phyloP scores from a whole-genome alignment of 1,139 yeast genomes.

The Suhomyces kunorum region DNA sequence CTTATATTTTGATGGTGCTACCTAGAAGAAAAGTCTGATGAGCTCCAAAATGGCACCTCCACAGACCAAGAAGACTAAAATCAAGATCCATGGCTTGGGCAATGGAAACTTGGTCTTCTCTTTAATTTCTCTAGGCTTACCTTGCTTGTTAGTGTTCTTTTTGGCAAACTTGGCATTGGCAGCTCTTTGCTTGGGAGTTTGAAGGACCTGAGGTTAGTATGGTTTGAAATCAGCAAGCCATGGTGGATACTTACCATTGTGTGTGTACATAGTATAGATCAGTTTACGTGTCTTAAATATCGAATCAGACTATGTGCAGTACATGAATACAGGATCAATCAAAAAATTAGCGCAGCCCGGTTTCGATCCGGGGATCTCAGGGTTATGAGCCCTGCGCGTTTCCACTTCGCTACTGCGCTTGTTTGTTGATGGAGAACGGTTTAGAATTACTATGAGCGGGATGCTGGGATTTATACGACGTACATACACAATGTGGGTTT shows the following conservation, averaged over 20 bases:
- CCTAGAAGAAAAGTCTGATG: conserved; percentile 42
- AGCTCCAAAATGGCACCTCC: conserved; percentile 85
- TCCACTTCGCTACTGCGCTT: conserved; percentile 98
- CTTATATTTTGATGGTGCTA: background rate
- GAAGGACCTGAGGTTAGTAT: conserved; percentile 42
- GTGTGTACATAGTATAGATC: conserved; percentile 2
- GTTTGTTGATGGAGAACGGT: conserved; percentile 1
- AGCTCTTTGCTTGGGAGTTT: conserved; percentile 81
- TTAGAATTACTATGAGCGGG: background rate
- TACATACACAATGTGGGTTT: no score
- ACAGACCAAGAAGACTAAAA: conserved; percentile 67
- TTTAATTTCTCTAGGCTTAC: conserved; percentile 52
- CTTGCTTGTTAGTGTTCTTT: conserved; percentile 68
- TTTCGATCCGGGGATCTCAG: conserved; percentile 99
- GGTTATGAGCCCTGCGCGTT: conserved; percentile 99
- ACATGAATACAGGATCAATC: background rate
- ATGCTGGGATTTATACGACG: no score
- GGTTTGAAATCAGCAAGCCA: no score
- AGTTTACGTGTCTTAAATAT: conserved; percentile 12
- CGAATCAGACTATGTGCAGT: conserved; percentile 6
- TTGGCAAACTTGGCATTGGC: conserved; percentile 84
- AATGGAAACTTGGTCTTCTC: conserved; percentile 46
- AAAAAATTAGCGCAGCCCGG: conserved; percentile 85
- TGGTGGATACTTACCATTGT: conserved; percentile 11
- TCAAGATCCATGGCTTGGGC: conserved; percentile 58